A percentile compares a stretch with the other conserved stretches of the same genome.
These are phyloP conservation scores for Lasiodiplodia hormozganensis DNA, from an alignment of 2,329 filamentous ascomycete species.

Conservation along the genomic window DNA sequence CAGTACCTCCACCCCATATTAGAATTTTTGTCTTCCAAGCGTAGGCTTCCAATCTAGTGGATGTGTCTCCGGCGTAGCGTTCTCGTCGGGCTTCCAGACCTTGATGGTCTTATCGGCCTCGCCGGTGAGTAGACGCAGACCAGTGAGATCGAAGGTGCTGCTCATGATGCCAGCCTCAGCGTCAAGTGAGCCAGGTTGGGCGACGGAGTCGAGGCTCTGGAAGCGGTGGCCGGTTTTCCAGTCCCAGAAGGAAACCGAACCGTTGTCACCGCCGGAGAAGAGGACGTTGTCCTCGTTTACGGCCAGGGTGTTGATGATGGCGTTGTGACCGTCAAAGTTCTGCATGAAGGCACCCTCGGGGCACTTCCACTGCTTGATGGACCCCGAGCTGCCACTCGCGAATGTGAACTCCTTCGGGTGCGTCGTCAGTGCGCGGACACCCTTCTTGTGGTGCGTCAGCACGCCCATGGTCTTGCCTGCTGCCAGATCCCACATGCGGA, in stretches of 20 bases:
- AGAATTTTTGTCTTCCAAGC: conserved; percentile 55
- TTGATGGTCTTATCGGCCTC: conserved; percentile 98
- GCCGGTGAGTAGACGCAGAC: conserved; percentile 86
- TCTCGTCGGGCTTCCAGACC: conserved; percentile 94
- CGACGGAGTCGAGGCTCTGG: conserved; percentile 87
- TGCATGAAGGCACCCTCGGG: conserved; percentile 99
- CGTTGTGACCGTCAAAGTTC: conserved; percentile 95
- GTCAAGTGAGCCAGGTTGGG: conserved; percentile 91
- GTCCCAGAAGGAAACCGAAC: conserved; percentile 97
- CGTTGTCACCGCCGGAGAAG: conserved; percentile 95
- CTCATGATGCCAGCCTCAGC: conserved; percentile 96
- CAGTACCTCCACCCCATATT: background rate
- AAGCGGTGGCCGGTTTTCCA: conserved; percentile 97
- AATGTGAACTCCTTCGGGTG: conserved; percentile 97
- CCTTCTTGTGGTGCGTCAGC: conserved; percentile 98
- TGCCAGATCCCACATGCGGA: conserved; percentile 92
- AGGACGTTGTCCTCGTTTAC: conserved; percentile 95
- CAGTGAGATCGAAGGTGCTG: conserved; percentile 89
- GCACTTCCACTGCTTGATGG: conserved; percentile 99
- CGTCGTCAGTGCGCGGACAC: conserved; percentile 80
- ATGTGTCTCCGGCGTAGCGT: conserved; percentile 88
- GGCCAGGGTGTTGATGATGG: conserved; percentile 91
- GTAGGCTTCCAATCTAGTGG: conserved; percentile 92
- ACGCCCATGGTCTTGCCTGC: conserved; percentile 97
- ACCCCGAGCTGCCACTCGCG: conserved; percentile 86